These are phyloP conservation scores for Xylariaceae sp. DNA, from an alignment of 2,329 filamentous ascomycete species.

Conservation along the genomic window DNA sequence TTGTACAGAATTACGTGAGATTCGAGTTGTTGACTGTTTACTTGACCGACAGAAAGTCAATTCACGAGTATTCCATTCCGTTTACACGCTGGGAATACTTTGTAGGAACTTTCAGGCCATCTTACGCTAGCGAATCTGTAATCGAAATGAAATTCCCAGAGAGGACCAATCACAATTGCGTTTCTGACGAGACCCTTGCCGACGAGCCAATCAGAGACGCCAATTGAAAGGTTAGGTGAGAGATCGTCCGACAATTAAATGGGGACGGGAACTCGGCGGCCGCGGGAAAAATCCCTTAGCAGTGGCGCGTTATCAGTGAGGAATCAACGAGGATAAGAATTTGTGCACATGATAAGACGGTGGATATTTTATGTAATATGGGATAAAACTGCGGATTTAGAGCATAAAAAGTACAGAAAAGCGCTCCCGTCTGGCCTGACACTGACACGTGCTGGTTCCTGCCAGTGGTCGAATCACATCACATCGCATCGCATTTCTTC, in stretches of 20 bases:
- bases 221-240: background rate
- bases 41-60: too few relatives aligned
- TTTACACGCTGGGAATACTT: too few relatives aligned
- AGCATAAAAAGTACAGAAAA: background rate
- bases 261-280: background rate
- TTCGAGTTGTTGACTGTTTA: too few relatives aligned
- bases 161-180: background rate
- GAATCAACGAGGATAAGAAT: background rate
- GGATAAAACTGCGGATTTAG: too few relatives aligned
- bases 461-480: background rate
- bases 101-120: too few relatives aligned
- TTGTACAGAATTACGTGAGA: too few relatives aligned
- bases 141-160: background rate
- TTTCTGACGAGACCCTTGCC: background rate
- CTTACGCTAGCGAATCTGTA: background rate
- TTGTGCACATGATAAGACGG: background rate
- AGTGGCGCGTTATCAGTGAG: background rate
- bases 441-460: background rate
- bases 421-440: background rate
- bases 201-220: background rate
- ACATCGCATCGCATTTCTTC: background rate
- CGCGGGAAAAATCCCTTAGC: background rate
- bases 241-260: background rate
- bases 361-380: background rate
- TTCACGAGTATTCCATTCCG: too few relatives aligned